phyloP scores from a whole-genome alignment of 495 filamentous ascomycete species.

The Alectoria sarmentosa region DNA sequence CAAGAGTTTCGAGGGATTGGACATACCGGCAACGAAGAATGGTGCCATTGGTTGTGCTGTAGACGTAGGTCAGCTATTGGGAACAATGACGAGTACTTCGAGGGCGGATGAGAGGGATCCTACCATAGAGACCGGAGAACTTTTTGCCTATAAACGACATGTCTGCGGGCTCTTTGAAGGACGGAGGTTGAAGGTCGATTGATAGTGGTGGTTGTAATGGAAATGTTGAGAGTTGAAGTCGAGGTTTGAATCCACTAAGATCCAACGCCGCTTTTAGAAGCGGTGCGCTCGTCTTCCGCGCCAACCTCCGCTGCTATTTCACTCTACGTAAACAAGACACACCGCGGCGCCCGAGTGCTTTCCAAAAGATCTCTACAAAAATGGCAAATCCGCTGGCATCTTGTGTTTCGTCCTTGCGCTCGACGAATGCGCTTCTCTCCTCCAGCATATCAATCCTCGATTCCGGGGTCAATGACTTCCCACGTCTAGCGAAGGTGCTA shows the following conservation, averaged over 20 bases:
- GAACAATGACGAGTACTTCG: neutral
- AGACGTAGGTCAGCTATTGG: conserved; percentile 14
- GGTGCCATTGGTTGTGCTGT: conserved; percentile 81
- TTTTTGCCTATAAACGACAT: conserved; percentile 81
- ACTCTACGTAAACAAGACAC: neutral
- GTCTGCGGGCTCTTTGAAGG: neutral
- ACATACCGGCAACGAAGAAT: conserved; percentile 91
- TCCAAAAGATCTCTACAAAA: neutral
- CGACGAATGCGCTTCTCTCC: conserved; percentile 63
- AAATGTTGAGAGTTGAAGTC: conserved; percentile 20
- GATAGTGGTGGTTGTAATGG: conserved; percentile 42
- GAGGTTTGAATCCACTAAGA: conserved; percentile 23
- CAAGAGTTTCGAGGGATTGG: too few species aligned
- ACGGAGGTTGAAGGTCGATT: neutral
- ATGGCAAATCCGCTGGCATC: conserved; percentile 44
- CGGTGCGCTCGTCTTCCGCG: conserved; percentile 1
- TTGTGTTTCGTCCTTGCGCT: conserved; percentile 64
- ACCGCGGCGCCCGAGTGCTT: neutral
- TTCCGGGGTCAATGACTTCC: conserved; percentile 65
- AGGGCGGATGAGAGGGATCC: conserved; percentile 34
- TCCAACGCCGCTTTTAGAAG: conserved; percentile 18
- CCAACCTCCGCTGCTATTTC: neutral
- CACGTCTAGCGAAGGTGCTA: conserved; percentile 62
- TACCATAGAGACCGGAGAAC: conserved; percentile 82
- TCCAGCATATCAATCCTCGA: conserved; percentile 67